These are phyloP conservation scores for Talaromyces verruculosus DNA, from an alignment of 2,329 filamentous ascomycete species.

Conservation along the genomic window DNA sequence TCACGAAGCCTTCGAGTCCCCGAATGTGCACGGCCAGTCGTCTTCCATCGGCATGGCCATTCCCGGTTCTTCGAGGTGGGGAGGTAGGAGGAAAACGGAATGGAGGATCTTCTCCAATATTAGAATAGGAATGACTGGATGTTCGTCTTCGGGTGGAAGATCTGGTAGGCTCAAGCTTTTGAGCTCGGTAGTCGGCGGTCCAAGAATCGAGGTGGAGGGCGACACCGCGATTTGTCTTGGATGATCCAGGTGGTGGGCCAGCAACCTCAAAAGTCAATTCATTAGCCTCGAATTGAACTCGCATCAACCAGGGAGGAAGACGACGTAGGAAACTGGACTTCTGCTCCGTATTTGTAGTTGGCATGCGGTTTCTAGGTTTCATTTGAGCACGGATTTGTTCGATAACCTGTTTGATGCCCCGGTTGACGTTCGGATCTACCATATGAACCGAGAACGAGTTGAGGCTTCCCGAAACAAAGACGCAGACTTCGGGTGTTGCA, in stretches of 20 bases:
- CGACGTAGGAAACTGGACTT: conserved; percentile 71
- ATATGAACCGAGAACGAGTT: conserved; percentile 88
- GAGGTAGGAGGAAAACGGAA: conserved; percentile 54
- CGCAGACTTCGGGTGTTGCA: conserved; percentile 80
- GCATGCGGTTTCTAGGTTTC: conserved; percentile 59
- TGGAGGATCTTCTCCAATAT: conserved; percentile 61
- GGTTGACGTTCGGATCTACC: conserved; percentile 86
- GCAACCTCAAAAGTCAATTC: conserved; percentile 91
- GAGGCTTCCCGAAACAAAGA: conserved; percentile 74
- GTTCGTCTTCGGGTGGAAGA: conserved; percentile 65
- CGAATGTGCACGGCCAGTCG: conserved; percentile 76
- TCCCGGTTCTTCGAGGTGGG: conserved; percentile 44
- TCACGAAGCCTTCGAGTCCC: conserved; percentile 84
- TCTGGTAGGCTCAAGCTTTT: conserved; percentile 63
- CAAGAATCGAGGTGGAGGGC: conserved; percentile 85
- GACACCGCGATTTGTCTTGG: conserved; percentile 75
- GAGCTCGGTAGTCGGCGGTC: conserved; percentile 83
- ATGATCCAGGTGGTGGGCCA: conserved; percentile 80
- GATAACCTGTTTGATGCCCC: conserved; percentile 88
- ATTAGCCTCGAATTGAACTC: conserved; percentile 79
- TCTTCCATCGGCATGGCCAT: conserved; percentile 68
- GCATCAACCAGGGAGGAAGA: conserved; percentile 79
- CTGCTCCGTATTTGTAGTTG: conserved; percentile 49
- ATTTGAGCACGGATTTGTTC: conserved; percentile 74
- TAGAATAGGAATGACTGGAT: conserved; percentile 62